phyloP scores from a whole-genome alignment of 129 eudicot genomes.

The Cynara cardunculus region DNA sequence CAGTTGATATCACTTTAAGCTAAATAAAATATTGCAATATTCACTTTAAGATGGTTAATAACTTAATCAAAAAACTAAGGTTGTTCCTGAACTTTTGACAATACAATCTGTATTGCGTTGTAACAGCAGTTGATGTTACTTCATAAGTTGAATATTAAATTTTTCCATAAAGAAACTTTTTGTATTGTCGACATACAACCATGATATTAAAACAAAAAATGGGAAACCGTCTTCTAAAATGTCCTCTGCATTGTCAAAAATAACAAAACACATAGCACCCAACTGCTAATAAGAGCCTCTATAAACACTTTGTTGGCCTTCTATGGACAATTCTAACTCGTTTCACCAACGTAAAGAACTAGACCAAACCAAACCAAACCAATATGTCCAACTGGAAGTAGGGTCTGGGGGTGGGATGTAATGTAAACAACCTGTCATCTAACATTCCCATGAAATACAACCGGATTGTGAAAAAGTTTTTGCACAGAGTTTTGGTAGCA shows the following conservation, averaged over 20 bases:
- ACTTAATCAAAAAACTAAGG: neutral
- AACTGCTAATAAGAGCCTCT: slow-evolving; percentile 1
- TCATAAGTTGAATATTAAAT: neutral
- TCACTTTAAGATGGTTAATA: slow-evolving; percentile 9
- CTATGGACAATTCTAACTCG: neutral
- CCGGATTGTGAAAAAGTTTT: neutral
- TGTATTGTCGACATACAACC: slow-evolving; percentile 1
- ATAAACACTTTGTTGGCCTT: neutral
- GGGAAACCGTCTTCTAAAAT: neutral
- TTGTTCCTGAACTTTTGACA: neutral
- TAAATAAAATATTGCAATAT: neutral
- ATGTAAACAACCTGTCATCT: neutral
- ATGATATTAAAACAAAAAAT: neutral
- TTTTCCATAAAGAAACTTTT: neutral
- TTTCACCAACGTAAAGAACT: neutral
- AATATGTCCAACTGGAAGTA: neutral
- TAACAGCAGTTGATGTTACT: slow-evolving; percentile 1
- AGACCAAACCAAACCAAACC: neutral
- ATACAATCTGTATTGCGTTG: neutral
- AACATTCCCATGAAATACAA: neutral
- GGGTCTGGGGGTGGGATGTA: neutral
- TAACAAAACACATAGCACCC: neutral
- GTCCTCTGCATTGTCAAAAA: neutral
- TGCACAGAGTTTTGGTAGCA: neutral
- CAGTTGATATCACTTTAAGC: no score